Percentiles rank a stretch among this genome's conserved stretches.
Evolutionary conservation across 805 yeast genomes (phyloP).

Genomic region (Brettanomyces anomalus): DNA sequence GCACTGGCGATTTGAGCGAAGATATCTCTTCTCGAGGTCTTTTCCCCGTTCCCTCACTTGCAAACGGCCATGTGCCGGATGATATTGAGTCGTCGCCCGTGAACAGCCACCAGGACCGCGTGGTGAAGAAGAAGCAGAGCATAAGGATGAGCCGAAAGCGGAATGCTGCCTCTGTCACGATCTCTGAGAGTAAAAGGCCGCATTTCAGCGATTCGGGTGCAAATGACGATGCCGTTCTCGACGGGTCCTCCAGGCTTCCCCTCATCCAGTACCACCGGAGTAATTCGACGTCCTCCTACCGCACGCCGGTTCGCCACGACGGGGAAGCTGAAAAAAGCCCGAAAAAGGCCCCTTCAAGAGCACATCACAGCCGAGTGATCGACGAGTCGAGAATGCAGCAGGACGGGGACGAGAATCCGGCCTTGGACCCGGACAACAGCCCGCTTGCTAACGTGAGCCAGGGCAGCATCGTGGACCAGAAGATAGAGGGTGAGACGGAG

Average conservation of each 20-base stretch:
- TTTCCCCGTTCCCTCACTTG: not conserved
- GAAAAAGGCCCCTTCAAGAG: conserved; percentile 1
- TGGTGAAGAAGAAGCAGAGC: not conserved
- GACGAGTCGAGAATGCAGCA: conserved; percentile 1
- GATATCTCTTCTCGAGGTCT: not conserved
- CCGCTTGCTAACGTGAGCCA: conserved; percentile 26
- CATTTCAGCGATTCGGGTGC: not conserved
- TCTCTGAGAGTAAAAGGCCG: not conserved
- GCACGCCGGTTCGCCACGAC: conserved; percentile 2
- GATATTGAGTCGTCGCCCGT: conserved; percentile 4
- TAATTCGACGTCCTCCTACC: not conserved
- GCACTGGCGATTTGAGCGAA: not conserved
- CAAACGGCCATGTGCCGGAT: not conserved
- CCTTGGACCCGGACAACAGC: conserved; percentile 16
- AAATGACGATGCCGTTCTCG: not conserved
- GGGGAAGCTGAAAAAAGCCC: not conserved
- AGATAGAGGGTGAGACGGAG: conserved; percentile 20
- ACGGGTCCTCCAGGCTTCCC: not conserved
- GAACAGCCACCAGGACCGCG: conserved; percentile 2
- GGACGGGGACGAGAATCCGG: not conserved
- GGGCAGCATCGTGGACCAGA: conserved; percentile 16
- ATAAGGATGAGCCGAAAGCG: not conserved
- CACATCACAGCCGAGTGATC: conserved; percentile 1
- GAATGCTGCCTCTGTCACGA: not conserved
- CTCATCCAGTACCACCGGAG: too few species aligned